phyloP scores from a whole-genome alignment of 768 basidiomycete genomes.

The Lactifluus volemus region DNA sequence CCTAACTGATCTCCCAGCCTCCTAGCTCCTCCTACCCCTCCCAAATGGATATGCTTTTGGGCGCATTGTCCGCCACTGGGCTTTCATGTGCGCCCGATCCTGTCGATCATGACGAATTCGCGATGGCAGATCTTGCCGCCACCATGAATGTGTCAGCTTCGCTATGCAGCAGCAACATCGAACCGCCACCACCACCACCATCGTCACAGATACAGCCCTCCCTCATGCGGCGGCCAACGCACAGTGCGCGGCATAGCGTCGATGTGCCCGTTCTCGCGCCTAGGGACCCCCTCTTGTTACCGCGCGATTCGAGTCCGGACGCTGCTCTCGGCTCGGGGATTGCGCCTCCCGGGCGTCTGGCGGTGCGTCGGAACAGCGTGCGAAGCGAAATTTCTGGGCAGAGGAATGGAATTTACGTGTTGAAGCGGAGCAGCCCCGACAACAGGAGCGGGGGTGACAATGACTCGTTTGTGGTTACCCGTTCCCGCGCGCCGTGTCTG shows the following conservation, averaged over 20 bases:
- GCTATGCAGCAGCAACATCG: constrained; percentile 24
- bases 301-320: constrained; percentile 53
- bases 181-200: constrained; percentile 27
- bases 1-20: no score
- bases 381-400: not conserved
- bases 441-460: constrained; percentile 8
- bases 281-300: constrained; percentile 27
- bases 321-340: constrained; percentile 25
- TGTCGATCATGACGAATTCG: not conserved
- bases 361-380: constrained; percentile 47
- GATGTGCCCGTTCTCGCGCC: constrained; percentile 37
- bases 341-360: constrained; percentile 31
- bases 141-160: not conserved
- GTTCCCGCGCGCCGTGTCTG: constrained; percentile 55
- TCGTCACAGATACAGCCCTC: constrained; percentile 34
- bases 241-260: constrained; percentile 56
- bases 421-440: constrained; percentile 10
- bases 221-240: constrained; percentile 43
- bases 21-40: no score
- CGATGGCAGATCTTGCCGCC: not conserved
- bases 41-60: no score
- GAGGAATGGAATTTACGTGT: constrained; percentile 9
- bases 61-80: no score
- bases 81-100: not conserved
- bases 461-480: constrained; percentile 37